Evolutionary conservation across 2,329 filamentous ascomycete genomes (phyloP).

Genomic region (Fusarium sp.): DNA sequence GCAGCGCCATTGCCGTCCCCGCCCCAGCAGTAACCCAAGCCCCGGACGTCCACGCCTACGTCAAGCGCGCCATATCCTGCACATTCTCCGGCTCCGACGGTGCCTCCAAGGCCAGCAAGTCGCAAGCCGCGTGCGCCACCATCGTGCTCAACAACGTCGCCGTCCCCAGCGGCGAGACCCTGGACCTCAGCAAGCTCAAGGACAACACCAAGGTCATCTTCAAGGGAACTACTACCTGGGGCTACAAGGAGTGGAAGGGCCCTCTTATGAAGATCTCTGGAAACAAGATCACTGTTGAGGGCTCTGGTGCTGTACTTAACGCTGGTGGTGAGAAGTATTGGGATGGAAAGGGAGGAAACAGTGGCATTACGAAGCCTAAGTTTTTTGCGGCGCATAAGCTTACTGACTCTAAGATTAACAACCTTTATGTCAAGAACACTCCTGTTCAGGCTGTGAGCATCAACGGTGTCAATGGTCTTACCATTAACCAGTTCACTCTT

Average conservation of each 20-base stretch:
- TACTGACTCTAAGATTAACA: constrained; percentile 45
- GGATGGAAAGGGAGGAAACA: constrained; percentile 33
- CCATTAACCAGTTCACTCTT: constrained; percentile 49
- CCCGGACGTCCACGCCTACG: constrained; percentile 10
- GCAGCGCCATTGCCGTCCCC: constrained; percentile 25
- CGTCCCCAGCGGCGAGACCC: constrained; percentile 30
- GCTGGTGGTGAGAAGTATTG: constrained; percentile 34
- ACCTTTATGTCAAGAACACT: constrained; percentile 52
- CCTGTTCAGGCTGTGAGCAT: constrained; percentile 54
- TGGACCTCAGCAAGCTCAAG: constrained; percentile 33
- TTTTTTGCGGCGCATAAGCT: constrained; percentile 36
- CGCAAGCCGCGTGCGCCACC: constrained; percentile 28
- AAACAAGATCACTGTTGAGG: constrained; percentile 34
- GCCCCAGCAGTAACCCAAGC: constrained; percentile 9
- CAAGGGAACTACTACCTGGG: constrained; percentile 36
- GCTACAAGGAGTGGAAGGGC: constrained; percentile 37
- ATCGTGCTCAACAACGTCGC: constrained; percentile 24
- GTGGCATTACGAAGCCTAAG: constrained; percentile 35
- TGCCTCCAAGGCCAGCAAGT: constrained; percentile 19
- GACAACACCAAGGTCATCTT: constrained; percentile 36
- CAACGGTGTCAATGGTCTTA: constrained; percentile 46
- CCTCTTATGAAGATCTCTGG: constrained; percentile 33
- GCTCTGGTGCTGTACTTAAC: constrained; percentile 33
- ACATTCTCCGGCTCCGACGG: constrained; percentile 33
- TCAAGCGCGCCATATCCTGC: constrained; percentile 29